phyloP scores from a whole-genome alignment of 202 grass and related monocot species.

The Hordeum pubiflorum region DNA sequence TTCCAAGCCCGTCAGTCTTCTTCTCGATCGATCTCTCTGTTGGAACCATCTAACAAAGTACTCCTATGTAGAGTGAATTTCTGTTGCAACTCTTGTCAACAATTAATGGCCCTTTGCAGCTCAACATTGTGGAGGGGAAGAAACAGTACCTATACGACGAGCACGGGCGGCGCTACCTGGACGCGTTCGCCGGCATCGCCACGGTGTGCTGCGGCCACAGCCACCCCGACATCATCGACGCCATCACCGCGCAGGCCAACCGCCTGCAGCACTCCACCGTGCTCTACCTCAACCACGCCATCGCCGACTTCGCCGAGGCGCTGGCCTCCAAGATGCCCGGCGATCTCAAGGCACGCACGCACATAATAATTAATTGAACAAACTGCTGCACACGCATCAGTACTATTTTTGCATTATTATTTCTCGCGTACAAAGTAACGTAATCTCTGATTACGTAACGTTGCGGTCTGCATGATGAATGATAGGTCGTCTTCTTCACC shows the following conservation, averaged over 20 bases:
- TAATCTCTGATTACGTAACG: not conserved
- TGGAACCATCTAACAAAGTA: not conserved
- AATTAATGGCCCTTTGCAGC: constrained; percentile 16
- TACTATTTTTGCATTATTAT: not conserved
- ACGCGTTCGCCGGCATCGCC: constrained; percentile 85
- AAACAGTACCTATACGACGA: constrained; percentile 87
- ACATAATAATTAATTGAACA: not conserved
- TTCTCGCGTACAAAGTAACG: not conserved
- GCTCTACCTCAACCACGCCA: constrained; percentile 72
- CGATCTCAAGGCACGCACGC: constrained; percentile 49
- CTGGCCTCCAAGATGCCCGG: constrained; percentile 73
- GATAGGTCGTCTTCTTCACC: constrained; percentile 80
- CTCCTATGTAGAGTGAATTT: not conserved
- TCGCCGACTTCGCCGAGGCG: constrained; percentile 87
- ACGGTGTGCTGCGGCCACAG: constrained; percentile 79
- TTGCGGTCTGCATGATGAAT: not conserved
- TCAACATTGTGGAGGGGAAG: constrained; percentile 87
- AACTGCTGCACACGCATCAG: not conserved
- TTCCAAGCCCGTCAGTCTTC: constrained; percentile 48
- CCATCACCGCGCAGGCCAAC: constrained; percentile 49
- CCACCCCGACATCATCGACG: constrained; percentile 69
- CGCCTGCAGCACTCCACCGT: constrained; percentile 80
- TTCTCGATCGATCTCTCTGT: not conserved
- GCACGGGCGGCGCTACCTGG: constrained; percentile 55
- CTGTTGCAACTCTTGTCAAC: not conserved